Percentiles rank a stretch among this genome's conserved stretches.
Conservation (phyloP, 495 filamentous ascomycete species). For the Staphylotrichum tortipilum region DNA sequence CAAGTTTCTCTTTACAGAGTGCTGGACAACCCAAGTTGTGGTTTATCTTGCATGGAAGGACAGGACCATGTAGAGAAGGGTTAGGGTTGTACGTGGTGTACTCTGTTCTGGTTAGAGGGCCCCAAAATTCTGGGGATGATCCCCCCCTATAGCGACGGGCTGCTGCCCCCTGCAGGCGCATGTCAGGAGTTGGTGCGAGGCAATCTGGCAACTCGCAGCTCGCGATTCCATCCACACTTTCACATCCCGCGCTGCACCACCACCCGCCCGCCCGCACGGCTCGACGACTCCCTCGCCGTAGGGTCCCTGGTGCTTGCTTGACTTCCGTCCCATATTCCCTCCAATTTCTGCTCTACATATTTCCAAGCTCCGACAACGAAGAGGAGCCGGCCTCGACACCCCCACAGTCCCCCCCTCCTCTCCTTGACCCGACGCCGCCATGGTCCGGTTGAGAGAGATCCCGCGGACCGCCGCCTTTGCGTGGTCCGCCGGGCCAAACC, state of each 20-base stretch:
- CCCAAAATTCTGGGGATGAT: no score
- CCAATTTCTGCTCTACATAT: neutral
- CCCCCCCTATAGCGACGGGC: neutral
- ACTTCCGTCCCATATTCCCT: constrained; percentile 10
- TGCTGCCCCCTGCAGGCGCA: constrained; percentile 14
- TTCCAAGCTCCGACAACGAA: neutral
- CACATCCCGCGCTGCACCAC: constrained; percentile 7
- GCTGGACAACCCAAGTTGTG: no score
- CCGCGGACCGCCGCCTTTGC: constrained; percentile 93
- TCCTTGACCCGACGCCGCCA: constrained; percentile 36
- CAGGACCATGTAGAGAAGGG: no score
- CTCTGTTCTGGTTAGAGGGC: no score
- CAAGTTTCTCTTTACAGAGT: no score
- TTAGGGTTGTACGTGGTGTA: no score
- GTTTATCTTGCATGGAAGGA: no score
- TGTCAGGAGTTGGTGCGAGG: constrained; percentile 9
- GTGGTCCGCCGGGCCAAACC: constrained; percentile 75
- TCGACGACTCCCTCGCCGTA: constrained; percentile 9
- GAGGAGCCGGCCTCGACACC: neutral
- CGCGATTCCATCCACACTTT: constrained; percentile 6
- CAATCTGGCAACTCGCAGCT: constrained; percentile 29
- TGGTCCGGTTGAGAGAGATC: constrained; percentile 94
- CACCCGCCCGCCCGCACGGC: constrained; percentile 12
- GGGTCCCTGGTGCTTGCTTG: constrained; percentile 15
- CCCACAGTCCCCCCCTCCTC: constrained; percentile 1